Evolutionary conservation across 306 rosid species (phyloP).

Genomic region (Hippophae tibetana): DNA sequence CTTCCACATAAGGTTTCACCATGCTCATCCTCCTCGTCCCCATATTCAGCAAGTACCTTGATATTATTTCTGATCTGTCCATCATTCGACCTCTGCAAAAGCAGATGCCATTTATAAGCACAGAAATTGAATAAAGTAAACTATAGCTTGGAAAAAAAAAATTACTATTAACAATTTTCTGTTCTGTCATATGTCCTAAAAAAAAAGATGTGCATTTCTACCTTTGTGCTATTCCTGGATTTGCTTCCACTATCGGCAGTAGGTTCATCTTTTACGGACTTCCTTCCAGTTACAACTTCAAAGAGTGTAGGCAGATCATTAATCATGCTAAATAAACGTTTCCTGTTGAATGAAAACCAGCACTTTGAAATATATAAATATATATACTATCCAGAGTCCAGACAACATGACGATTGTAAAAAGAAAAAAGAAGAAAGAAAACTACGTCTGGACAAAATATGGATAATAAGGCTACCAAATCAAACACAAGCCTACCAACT

Average conservation of each 20-base stretch:
- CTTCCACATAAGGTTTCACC: constrained; percentile 48
- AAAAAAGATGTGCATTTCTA: constrained; percentile 16
- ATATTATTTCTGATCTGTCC: constrained; percentile 34
- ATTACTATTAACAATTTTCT: background rate
- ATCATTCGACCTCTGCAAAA: constrained; percentile 43
- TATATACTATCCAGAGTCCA: background rate
- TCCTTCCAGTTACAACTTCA: constrained; percentile 52
- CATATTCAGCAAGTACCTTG: constrained; percentile 29
- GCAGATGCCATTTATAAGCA: constrained; percentile 5
- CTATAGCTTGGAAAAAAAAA: background rate
- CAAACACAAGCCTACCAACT: too few relatives aligned
- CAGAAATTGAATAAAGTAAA: background rate
- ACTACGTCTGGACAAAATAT: too few relatives aligned
- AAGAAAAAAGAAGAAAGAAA: background rate
- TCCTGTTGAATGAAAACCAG: constrained; percentile 26
- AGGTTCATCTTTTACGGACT: constrained; percentile 41
- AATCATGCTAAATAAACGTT: constrained; percentile 45
- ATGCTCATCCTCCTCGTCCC: constrained; percentile 44
- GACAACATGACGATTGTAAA: background rate
- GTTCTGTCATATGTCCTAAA: background rate
- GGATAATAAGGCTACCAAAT: too few relatives aligned
- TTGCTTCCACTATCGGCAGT: constrained; percentile 45
- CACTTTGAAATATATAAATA: background rate
- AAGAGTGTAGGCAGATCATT: constrained; percentile 52
- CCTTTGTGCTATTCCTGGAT: constrained; percentile 46